Base-by-base conservation (phyloP, 345 rosid genomes). In the Salix udensis region DNA sequence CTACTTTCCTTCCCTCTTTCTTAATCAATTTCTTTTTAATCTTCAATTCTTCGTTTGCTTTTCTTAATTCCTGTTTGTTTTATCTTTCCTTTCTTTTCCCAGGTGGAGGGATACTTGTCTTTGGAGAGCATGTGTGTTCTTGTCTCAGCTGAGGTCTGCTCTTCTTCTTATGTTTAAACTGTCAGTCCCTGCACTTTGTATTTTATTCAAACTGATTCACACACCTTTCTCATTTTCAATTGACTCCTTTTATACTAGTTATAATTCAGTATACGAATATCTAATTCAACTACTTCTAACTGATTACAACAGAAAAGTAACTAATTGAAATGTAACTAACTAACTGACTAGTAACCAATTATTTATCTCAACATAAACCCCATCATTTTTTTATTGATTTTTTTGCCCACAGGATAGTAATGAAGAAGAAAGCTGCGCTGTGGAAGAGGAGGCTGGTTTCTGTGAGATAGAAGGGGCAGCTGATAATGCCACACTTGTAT, bases 401-500 rank as follows among this genome's bases (percentile, higher is more conserved):
- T 48, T 39, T 18, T 71, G 73, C 71, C 10, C 28, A 67, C 73
- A 86, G 91, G 86, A 76, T 40, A 80, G 6, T 77, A 4, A 5
- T 53, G 85, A 66, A 64, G 83, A 80, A 40, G 79, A 21, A 19
- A 84, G 72, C 74, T 19, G 75, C 28, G 2, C 42, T 48, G 70
- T 44, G 52, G 72, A 60, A 61, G 88, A 77, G 80, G 86, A 80
- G 71, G 37, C 71, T 34, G 24, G 75, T 67, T 84, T 61, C 67
- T 79, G 40, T 2, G 84, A 80, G 52, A 68, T 74, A 1, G 90
- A 84, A 37, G 93, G 83, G 28, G 50, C 73, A 18, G 9, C 81
- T 76, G 97, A 92, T 76, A 69, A 77, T 37, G 90, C 97, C 9
- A 87, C 90, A 12, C 82, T 94, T 88, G 95, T 92, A 83, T 26